Conservation (phyloP, 2,329 filamentous ascomycete genomes). For the Fusarium austroafricanum region DNA sequence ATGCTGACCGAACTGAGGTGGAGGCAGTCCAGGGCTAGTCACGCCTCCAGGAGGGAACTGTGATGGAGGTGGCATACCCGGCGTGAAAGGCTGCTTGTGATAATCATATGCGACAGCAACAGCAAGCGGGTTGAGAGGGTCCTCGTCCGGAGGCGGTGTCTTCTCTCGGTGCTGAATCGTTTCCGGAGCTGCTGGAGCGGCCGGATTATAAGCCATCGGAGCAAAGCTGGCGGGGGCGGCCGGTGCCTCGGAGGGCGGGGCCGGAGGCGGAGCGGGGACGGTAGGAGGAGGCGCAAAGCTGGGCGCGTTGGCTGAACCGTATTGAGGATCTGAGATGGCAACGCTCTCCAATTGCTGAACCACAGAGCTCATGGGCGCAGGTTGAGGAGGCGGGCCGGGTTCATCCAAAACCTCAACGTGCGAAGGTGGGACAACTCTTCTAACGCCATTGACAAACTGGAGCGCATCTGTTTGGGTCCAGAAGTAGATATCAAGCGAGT, state of each 20-base stretch:
- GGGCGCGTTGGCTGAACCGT: slow-evolving; percentile 47
- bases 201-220: slow-evolving; percentile 82
- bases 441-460: slow-evolving; percentile 75
- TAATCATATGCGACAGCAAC: slow-evolving; percentile 69
- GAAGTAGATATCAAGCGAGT: slow-evolving; percentile 82
- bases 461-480: slow-evolving; percentile 80
- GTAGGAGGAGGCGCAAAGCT: slow-evolving; percentile 42
- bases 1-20: slow-evolving; percentile 59
- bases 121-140: slow-evolving; percentile 67
- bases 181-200: slow-evolving; percentile 80
- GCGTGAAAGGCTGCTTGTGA: slow-evolving; percentile 64
- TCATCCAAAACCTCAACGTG: slow-evolving; percentile 75
- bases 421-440: slow-evolving; percentile 70
- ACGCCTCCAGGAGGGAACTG: slow-evolving; percentile 59
- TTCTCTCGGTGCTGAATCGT: slow-evolving; percentile 79
- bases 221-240: slow-evolving; percentile 58
- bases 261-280: slow-evolving; percentile 37
- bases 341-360: slow-evolving; percentile 79
- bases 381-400: slow-evolving; percentile 62
- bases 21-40: slow-evolving; percentile 55
- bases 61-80: slow-evolving; percentile 61
- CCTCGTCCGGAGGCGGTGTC: slow-evolving; percentile 80
- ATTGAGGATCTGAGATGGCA: slow-evolving; percentile 71
- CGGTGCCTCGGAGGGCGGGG: slow-evolving; percentile 32
- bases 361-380: slow-evolving; percentile 71